Evolutionary conservation across 176 grass and related monocot genomes (phyloP), one percentile per base, ranked within the genome.

Genomic region (Oryza coarctata): DNA sequence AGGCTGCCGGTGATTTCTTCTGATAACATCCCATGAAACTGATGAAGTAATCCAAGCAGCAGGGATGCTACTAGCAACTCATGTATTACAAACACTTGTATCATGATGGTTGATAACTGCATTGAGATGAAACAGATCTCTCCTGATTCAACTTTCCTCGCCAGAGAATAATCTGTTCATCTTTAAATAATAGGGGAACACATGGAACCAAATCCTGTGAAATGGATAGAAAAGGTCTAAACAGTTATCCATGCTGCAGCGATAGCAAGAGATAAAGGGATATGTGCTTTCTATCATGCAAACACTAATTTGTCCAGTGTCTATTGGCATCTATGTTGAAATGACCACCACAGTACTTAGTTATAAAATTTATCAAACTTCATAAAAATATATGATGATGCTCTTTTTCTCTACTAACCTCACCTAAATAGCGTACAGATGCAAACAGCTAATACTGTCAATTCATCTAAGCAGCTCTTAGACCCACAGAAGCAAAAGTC

Each of bases 141-240:
- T 85, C 73, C 15, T 41, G 70, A 33, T 36, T 25, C 31, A 29
- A 44, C 28, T 87, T 94, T 44, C 92, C 89, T 81, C 87, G 83
- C 92, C 89, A 91, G 49, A 89, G 64, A 71, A 94, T 78, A 77
- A 94, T 89, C 49, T 94, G 92, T 55, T 86, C 92, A 73, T 91
- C 87, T 49, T 94, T 91, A 86, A 94, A 94, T 31, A 89, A 41
- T 52, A 94, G 35, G 74, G 87, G 92, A 34, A 91, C 25, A 33
- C 89, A 89, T 57, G 92, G 92, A 69, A 94, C 92, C 87, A 91
- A 87, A 77, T 94, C 87, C 89, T 91, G 75, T 20, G 76, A 18
- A 85, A 78, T 43, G 10, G 0, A 75, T 61, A 41, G 43, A 31
- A 12, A 72, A 75, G 18, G 2, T 9, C 6, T 76, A 76, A 85